Conservation (phyloP, 192 early-diverging fungal genomes). For the Coemansia brasiliensis region DNA sequence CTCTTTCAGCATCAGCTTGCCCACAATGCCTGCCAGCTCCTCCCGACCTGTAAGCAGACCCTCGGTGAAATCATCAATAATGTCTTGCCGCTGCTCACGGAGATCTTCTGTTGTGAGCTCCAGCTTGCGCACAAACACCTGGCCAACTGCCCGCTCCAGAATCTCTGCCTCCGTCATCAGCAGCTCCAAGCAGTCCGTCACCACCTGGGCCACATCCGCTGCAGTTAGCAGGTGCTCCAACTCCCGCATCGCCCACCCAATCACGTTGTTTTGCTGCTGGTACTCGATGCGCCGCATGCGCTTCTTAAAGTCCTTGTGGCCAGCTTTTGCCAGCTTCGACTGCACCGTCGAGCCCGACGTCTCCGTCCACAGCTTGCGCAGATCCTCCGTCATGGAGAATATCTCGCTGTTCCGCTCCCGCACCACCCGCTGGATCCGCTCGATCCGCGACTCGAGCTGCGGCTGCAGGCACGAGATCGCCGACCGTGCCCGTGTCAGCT, state of each 20-base stretch:
- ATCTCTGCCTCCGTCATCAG: slow-evolving; percentile 77
- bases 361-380: slow-evolving; percentile 36
- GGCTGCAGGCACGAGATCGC: slow-evolving; percentile 45
- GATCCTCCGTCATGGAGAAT: slow-evolving; percentile 32
- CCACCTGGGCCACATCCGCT: slow-evolving; percentile 58
- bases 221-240: slow-evolving; percentile 60
- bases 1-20: slow-evolving; percentile 73
- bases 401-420: slow-evolving; percentile 53
- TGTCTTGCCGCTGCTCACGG: slow-evolving; percentile 56
- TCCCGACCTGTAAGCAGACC: slow-evolving; percentile 68
- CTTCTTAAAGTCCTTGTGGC: slow-evolving; percentile 71
- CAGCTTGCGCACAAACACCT: slow-evolving; percentile 61
- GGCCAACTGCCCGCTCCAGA: slow-evolving; percentile 62
- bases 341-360: slow-evolving; percentile 58
- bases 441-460: slow-evolving; percentile 44
- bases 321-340: slow-evolving; percentile 59
- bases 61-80: slow-evolving; percentile 69
- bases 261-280: slow-evolving; percentile 59
- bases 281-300: slow-evolving; percentile 64
- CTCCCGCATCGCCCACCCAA: slow-evolving; percentile 60
- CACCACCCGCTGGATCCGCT: slow-evolving; percentile 45
- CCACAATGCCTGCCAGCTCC: slow-evolving; percentile 69
- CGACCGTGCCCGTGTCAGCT: slow-evolving; percentile 34
- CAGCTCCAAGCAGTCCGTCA: slow-evolving; percentile 62
- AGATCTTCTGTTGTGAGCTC: slow-evolving; percentile 55